Percentiles rank a stretch among this genome's conserved stretches.
phyloP scores from a whole-genome alignment of 2,329 filamentous ascomycete genomes.

The Fusarium setosum region DNA sequence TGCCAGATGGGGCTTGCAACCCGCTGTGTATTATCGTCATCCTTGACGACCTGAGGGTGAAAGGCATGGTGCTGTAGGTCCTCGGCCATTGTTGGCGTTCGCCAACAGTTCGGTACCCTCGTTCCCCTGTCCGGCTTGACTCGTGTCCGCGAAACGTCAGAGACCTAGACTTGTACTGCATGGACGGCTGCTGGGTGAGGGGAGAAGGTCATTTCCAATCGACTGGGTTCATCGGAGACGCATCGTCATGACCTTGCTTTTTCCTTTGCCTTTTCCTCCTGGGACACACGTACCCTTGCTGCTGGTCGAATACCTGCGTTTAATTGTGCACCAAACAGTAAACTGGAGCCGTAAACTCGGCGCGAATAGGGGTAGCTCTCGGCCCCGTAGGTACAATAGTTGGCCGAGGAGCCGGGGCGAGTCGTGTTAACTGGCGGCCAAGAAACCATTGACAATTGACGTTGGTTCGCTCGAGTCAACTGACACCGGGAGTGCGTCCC shows the following conservation, averaged over 20 bases:
- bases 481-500: neutral
- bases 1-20: neutral
- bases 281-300: conserved; percentile 1
- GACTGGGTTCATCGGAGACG: neutral
- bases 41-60: conserved; percentile 1
- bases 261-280: neutral
- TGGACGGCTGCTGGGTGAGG: neutral
- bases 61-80: no score
- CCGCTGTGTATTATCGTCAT: conserved; percentile 4
- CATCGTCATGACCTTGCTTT: conserved; percentile 6
- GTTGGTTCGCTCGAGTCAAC: conserved; percentile 7
- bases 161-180: neutral
- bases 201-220: conserved; percentile 7
- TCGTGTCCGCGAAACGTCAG: conserved; percentile 6
- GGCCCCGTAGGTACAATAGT: conserved; percentile 1
- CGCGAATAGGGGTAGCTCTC: conserved; percentile 1
- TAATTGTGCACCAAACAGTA: neutral
- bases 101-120: conserved; percentile 4
- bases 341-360: neutral
- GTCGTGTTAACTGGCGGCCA: conserved; percentile 8
- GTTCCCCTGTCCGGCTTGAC: neutral
- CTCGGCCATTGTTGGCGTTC: neutral
- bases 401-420: neutral
- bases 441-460: conserved; percentile 7
- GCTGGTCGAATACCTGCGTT: neutral